phyloP scores from a whole-genome alignment of 345 rosid genomes.

The Brassica juncea region DNA sequence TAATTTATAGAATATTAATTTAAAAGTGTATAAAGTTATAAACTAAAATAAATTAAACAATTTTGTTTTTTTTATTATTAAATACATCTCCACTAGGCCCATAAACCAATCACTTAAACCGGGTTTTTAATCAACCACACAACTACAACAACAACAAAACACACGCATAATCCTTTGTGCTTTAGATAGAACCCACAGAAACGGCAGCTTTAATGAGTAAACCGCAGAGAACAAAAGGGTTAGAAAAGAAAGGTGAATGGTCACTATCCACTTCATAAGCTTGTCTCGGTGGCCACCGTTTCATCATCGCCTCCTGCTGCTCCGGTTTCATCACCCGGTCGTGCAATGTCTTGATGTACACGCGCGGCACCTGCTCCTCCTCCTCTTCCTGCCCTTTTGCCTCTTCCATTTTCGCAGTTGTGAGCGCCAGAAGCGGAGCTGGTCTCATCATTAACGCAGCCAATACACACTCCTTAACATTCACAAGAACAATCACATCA shows the following conservation, averaged over 20 bases:
- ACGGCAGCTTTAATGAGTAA: conserved; percentile 65
- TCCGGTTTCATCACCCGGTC: conserved; percentile 65
- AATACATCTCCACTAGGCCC: not conserved
- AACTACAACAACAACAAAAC: not conserved
- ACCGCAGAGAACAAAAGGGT: conserved; percentile 67
- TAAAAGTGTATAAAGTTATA: too few species aligned
- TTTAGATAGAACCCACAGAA: conserved; percentile 34
- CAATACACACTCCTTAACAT: conserved; percentile 63
- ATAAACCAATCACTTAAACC: conserved; percentile 1
- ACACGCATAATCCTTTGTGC: not conserved
- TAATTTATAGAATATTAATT: too few species aligned
- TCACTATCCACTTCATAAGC: conserved; percentile 64
- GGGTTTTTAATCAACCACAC: not conserved
- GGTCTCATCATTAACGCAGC: conserved; percentile 77
- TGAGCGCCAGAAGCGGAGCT: conserved; percentile 62
- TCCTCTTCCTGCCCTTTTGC: conserved; percentile 16
- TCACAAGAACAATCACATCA: not conserved
- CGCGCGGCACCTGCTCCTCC: conserved; percentile 49
- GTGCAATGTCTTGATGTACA: conserved; percentile 66
- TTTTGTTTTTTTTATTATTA: not conserved
- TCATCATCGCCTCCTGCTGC: conserved; percentile 82
- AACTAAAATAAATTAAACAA: not conserved
- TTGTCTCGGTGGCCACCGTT: conserved; percentile 66
- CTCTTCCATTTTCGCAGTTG: conserved; percentile 47
- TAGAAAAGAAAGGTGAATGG: conserved; percentile 85